Evolutionary conservation across 331 rosid species (phyloP).

Genomic region (Rhamnella rubrinervis): DNA sequence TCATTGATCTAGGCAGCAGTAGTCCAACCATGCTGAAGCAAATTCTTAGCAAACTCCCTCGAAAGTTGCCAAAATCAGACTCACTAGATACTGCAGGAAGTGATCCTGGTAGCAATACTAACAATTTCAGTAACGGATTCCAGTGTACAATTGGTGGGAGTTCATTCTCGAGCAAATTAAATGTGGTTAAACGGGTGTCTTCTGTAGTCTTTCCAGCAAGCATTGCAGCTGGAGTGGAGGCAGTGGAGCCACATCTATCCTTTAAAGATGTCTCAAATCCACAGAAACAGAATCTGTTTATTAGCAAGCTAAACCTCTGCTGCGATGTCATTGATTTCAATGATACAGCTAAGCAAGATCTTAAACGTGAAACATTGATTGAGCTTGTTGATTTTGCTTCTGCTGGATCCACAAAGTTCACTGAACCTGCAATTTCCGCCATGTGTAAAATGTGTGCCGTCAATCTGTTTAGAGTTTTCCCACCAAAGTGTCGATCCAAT

Average conservation of each 20-base stretch:
- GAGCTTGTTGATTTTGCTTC: constrained; percentile 90
- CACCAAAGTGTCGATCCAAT: constrained; percentile 79
- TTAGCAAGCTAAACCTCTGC: constrained; percentile 89
- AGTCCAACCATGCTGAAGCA: constrained; percentile 81
- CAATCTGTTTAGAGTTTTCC: constrained; percentile 90
- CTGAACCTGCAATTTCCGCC: constrained; percentile 76
- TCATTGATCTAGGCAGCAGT: constrained; percentile 36
- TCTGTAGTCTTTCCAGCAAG: constrained; percentile 97
- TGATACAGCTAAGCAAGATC: constrained; percentile 78
- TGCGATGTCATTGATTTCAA: constrained; percentile 65
- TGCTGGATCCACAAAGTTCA: constrained; percentile 88
- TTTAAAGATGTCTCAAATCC: constrained; percentile 92
- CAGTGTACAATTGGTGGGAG: constrained; percentile 96
- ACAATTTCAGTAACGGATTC: constrained; percentile 75
- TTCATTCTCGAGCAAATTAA: constrained; percentile 88
- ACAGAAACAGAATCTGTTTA: constrained; percentile 79
- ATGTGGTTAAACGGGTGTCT: constrained; percentile 93
- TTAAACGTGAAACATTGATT: constrained; percentile 71
- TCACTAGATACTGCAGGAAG: constrained; percentile 52
- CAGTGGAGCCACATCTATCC: constrained; percentile 79
- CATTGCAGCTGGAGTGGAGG: constrained; percentile 69
- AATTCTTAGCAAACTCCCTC: constrained; percentile 85
- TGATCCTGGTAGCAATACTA: constrained; percentile 60
- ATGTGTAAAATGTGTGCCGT: constrained; percentile 85
- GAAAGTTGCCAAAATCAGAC: constrained; percentile 74